Conservation (phyloP, 225 moss, liverwort and hornwort species). For the Climacium dendroides region DNA sequence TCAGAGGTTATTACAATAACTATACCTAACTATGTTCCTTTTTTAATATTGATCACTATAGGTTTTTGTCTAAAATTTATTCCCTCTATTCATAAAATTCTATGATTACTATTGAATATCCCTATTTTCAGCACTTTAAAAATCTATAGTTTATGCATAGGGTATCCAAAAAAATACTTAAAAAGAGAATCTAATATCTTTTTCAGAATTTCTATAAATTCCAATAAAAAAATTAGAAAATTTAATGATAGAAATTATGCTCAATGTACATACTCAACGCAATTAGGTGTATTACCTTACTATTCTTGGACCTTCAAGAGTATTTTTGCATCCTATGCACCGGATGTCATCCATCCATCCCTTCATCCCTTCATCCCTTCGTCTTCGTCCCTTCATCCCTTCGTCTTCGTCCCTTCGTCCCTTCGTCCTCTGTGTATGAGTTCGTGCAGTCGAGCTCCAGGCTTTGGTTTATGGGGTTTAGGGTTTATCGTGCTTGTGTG, state of each 20-base stretch:
- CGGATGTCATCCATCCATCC: background rate
- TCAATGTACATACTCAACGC: background rate
- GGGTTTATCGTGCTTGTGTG: conserved; percentile 1
- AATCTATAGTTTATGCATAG: background rate
- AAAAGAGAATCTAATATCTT: too few species aligned
- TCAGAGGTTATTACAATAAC: fast-evolving
- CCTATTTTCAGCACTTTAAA: too few species aligned
- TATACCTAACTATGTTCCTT: background rate
- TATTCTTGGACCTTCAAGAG: background rate
- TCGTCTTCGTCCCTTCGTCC: background rate
- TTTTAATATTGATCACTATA: fast-evolving
- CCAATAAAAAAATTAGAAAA: background rate
- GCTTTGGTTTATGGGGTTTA: background rate
- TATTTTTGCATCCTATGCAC: background rate
- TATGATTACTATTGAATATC: fast-evolving
- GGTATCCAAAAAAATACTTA: fast-evolving
- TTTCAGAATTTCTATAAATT: fast-evolving
- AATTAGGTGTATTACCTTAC: too few species aligned
- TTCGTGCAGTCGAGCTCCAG: background rate
- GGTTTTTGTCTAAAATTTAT: background rate
- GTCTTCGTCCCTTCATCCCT: background rate
- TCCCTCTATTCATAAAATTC: background rate
- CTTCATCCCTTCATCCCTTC: too few species aligned
- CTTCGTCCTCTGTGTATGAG: background rate
- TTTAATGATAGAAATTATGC: background rate